Evolutionary conservation across 1,284 basidiomycete genomes (phyloP), one percentile per base, ranked within the genome.

Genomic region (Mycena citricolor): DNA sequence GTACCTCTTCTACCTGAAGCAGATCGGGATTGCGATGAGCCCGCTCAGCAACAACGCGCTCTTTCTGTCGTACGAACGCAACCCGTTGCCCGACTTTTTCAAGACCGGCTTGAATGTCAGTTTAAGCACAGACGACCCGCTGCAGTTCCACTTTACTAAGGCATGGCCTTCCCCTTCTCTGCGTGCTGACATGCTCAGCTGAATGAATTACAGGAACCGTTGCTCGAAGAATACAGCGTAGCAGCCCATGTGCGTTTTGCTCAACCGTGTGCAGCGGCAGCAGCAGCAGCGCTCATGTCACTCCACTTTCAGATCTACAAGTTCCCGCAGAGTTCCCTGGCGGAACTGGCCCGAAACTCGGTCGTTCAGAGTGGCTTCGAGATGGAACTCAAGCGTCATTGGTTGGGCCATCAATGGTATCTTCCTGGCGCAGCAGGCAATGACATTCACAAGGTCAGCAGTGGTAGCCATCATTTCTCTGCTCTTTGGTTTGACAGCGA

Each of bases 301-400:
- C n/a, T n/a, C n/a, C n/a, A n/a, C n/a, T n/a, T 35, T 33, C 58
- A 92, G 84, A 94, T 95, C 47, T 93, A 94, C 67, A 94, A 95
- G 67, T 69, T 97, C 37, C 90, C 91, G 0, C 87, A 90, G 61
- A 85, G 82, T 54, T 87, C 86, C 1, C 71, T 90, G 4, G 85
- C 84, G 34, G 95, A 99, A 68, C 78, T 99, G 20, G 95, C 97
- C 14, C 82, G 95, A 34, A 99, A 98, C 69, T 94, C 91, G 2
- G 95, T 98, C 25, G 74, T 93, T 41, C 97, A 99, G 64, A 94
- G 90, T 54, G 97, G 97, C 1, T 99, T 98, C 67, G 97, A 99
- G 68, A 98, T 98, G 93, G 90, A 97, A 65, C 69, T 98, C 59
- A 99, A 99, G 70, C 83, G 93, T 12, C 97, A 97, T 65, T 99